Conservation (phyloP, 2,329 filamentous ascomycete genomes). For the Ophiostoma himal-ulmi region DNA sequence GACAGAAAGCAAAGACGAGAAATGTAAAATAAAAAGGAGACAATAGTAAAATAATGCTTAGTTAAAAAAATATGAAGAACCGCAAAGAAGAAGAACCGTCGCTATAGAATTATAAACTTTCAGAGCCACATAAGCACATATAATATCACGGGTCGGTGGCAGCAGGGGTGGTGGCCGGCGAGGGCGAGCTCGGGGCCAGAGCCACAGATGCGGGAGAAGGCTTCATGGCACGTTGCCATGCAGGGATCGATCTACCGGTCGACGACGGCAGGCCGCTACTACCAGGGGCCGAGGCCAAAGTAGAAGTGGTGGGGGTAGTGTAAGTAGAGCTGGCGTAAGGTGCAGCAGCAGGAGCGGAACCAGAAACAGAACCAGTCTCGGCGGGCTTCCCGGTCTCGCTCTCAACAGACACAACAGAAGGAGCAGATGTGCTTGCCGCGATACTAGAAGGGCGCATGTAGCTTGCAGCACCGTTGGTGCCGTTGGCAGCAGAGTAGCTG, state of each 20-base stretch:
- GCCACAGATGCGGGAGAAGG: slow-evolving; percentile 52
- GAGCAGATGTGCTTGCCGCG: slow-evolving; percentile 25
- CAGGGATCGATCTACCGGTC: slow-evolving; percentile 60
- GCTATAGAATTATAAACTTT: not conserved
- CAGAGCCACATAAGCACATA: not conserved
- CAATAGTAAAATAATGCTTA: not conserved
- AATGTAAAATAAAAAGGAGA: not conserved
- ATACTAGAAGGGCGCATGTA: slow-evolving; percentile 31
- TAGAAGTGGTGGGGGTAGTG: not conserved
- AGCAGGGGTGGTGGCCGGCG: slow-evolving; percentile 15
- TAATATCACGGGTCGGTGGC: slow-evolving; percentile 13
- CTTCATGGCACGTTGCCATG: slow-evolving; percentile 71
- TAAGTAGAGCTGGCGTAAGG: slow-evolving; percentile 20
- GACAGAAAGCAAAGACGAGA: not conserved
- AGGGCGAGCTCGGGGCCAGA: not conserved
- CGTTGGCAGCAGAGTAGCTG: slow-evolving; percentile 5
- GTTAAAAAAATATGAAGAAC: slow-evolving; percentile 1
- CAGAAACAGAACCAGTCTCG: slow-evolving; percentile 12
- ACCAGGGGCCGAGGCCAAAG: not conserved
- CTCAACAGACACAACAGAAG: slow-evolving; percentile 20
- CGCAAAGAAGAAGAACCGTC: not conserved
- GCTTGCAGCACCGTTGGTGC: slow-evolving; percentile 24
- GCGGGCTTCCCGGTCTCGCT: slow-evolving; percentile 28
- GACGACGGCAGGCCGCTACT: slow-evolving; percentile 36
- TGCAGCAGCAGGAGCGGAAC: slow-evolving; percentile 14